phyloP scores from a whole-genome alignment of 768 basidiomycete genomes.

The Scleroderma citrinum region DNA sequence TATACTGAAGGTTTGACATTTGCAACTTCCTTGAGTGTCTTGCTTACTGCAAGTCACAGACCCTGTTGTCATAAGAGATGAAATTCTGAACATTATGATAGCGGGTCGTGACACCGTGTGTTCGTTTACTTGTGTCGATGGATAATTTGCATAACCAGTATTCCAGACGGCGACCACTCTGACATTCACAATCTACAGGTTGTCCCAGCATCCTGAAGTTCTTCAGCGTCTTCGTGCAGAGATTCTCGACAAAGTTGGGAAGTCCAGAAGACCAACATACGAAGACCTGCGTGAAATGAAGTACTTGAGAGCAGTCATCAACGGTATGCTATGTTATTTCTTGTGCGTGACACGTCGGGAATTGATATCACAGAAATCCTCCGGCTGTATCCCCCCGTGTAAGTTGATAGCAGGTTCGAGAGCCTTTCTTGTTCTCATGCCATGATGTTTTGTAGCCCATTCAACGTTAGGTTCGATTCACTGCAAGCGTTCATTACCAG shows the following conservation, averaged over 20 bases:
- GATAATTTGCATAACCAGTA: not conserved
- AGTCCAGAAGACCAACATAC: slow-evolving; percentile 41
- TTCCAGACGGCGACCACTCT: slow-evolving; percentile 28
- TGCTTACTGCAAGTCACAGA: slow-evolving; percentile 12
- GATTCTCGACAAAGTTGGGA: slow-evolving; percentile 47
- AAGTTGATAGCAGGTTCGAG: slow-evolving; percentile 1
- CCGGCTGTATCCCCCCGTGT: slow-evolving; percentile 28
- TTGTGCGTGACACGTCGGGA: not conserved
- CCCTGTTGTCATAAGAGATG: slow-evolving; percentile 27
- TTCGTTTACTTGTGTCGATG: not conserved
- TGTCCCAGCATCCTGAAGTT: slow-evolving; percentile 48
- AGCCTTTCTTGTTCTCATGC: not conserved
- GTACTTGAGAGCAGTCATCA: slow-evolving; percentile 58
- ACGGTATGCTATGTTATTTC: slow-evolving; percentile 34
- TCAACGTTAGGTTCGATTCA: slow-evolving; percentile 13
- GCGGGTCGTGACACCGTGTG: slow-evolving; percentile 32
- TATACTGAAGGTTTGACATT: slow-evolving; percentile 20
- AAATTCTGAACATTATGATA: slow-evolving; percentile 33
- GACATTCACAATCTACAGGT: slow-evolving; percentile 36
- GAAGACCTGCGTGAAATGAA: slow-evolving; percentile 59
- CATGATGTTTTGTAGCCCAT: slow-evolving; percentile 12
- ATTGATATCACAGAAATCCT: slow-evolving; percentile 23
- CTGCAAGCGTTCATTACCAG: too few relatives aligned
- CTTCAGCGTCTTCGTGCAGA: slow-evolving; percentile 47
- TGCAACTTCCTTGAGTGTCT: not conserved